A percentile compares a stretch with the other conserved stretches of the same genome.
Evolutionary conservation across 2,329 filamentous ascomycete genomes (phyloP).

Genomic region (Chaetomiaceae sp.): DNA sequence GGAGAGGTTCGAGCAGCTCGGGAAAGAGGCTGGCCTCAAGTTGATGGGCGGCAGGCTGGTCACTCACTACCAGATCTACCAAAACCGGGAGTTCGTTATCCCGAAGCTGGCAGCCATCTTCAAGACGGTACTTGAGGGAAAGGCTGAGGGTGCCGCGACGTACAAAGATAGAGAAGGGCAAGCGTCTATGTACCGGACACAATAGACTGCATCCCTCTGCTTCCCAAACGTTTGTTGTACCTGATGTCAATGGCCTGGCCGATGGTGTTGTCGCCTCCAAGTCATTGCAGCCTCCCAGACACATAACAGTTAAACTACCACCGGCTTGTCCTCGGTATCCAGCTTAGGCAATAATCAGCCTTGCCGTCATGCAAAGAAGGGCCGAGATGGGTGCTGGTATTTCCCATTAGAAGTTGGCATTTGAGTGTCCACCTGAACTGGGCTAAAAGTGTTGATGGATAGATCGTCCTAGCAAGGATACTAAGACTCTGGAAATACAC

Average conservation of each 20-base stretch:
- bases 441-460: too few species aligned
- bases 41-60: conserved; percentile 41
- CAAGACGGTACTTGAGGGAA: conserved; percentile 32
- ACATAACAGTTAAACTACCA: too few species aligned
- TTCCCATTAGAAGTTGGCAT: too few species aligned
- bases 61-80: conserved; percentile 57
- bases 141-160: conserved; percentile 5
- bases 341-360: not conserved
- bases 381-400: too few species aligned
- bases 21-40: conserved; percentile 40
- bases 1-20: conserved; percentile 38
- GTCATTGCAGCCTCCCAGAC: too few species aligned
- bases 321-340: not conserved
- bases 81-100: conserved; percentile 56
- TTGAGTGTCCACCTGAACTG: too few species aligned
- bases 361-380: not conserved
- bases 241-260: too few species aligned
- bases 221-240: too few species aligned
- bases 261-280: too few species aligned
- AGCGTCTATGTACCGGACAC: conserved; percentile 23
- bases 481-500: too few species aligned
- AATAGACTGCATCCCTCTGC: conserved; percentile 1
- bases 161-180: conserved; percentile 5
- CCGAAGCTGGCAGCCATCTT: conserved; percentile 54
- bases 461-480: too few species aligned